Evolutionary conservation across 768 basidiomycete species (phyloP).

Genomic region (Agaricus subrufescens): DNA sequence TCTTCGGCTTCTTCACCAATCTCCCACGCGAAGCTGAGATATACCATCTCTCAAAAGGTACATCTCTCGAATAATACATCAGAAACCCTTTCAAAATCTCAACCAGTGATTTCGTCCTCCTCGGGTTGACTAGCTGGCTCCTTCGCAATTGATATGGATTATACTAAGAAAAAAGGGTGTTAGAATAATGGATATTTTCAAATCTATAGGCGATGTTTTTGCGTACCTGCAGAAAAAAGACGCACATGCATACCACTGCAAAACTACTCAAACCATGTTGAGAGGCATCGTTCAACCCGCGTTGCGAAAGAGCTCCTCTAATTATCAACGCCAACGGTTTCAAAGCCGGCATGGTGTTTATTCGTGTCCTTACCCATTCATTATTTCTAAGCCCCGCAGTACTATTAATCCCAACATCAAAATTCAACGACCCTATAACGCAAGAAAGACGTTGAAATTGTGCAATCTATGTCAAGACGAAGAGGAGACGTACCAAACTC

Average conservation of each 20-base stretch:
- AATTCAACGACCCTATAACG: conserved; percentile 45
- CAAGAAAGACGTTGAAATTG: not conserved
- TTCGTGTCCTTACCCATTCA: conserved; percentile 45
- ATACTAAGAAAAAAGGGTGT: conserved; percentile 28
- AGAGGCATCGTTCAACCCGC: conserved; percentile 59
- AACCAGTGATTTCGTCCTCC: conserved; percentile 50
- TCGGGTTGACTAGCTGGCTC: conserved; percentile 39
- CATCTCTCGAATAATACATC: conserved; percentile 52
- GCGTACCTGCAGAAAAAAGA: conserved; percentile 65
- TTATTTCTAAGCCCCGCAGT: conserved; percentile 50
- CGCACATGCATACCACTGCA: conserved; percentile 55
- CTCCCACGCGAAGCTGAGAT: conserved; percentile 30
- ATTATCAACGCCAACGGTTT: conserved; percentile 55
- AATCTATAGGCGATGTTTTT: not conserved
- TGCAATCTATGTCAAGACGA: no score
- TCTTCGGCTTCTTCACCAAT: conserved; percentile 28
- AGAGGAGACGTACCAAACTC: conserved; percentile 26
- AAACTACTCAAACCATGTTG: conserved; percentile 65
- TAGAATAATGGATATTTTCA: not conserved
- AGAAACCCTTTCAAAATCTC: conserved; percentile 60
- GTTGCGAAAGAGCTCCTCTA: conserved; percentile 56
- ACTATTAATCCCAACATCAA: conserved; percentile 68
- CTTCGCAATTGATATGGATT: conserved; percentile 55
- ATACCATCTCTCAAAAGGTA: conserved; percentile 34
- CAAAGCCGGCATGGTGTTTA: conserved; percentile 53